These are phyloP conservation scores for Aspergillus affinis DNA, from an alignment of 495 filamentous ascomycete genomes.

Conservation along the genomic window DNA sequence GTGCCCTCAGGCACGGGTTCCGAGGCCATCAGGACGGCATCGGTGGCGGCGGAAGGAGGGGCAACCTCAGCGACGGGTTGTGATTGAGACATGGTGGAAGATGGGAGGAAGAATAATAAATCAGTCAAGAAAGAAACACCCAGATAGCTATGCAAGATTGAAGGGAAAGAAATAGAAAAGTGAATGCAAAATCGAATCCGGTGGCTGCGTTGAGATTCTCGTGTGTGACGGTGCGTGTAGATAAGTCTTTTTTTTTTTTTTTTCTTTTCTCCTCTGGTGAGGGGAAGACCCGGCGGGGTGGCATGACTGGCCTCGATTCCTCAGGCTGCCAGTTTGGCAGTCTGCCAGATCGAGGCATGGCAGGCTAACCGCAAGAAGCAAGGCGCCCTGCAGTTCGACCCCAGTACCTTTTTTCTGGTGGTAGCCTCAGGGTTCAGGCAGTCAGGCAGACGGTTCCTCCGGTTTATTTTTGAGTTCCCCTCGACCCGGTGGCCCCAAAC, in stretches of 20 bases:
- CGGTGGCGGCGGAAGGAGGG: conserved; percentile 64
- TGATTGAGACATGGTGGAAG: conserved; percentile 8
- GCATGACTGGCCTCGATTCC: neutral
- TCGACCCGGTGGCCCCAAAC: conserved; percentile 16
- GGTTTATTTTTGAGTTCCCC: too few relatives aligned
- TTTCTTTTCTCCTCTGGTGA: neutral
- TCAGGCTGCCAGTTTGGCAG: neutral
- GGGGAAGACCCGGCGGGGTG: neutral
- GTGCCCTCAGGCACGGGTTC: conserved; percentile 73
- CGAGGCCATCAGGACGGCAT: conserved; percentile 85
- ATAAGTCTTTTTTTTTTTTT: neutral
- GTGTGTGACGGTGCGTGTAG: neutral
- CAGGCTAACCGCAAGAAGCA: neutral
- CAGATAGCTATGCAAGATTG: too few relatives aligned
- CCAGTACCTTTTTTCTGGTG: neutral
- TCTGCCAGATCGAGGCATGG: too few relatives aligned
- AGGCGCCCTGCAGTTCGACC: neutral
- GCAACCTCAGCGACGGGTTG: conserved; percentile 9
- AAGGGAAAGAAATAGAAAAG: neutral
- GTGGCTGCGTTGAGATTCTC: neutral
- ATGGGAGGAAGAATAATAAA: neutral
- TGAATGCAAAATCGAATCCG: too few relatives aligned
- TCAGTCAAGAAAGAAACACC: conserved; percentile 1
- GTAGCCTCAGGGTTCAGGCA: neutral
- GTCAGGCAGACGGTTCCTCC: neutral